phyloP scores from a whole-genome alignment of 306 rosid genomes.

The Cyamopsis tetragonoloba region DNA sequence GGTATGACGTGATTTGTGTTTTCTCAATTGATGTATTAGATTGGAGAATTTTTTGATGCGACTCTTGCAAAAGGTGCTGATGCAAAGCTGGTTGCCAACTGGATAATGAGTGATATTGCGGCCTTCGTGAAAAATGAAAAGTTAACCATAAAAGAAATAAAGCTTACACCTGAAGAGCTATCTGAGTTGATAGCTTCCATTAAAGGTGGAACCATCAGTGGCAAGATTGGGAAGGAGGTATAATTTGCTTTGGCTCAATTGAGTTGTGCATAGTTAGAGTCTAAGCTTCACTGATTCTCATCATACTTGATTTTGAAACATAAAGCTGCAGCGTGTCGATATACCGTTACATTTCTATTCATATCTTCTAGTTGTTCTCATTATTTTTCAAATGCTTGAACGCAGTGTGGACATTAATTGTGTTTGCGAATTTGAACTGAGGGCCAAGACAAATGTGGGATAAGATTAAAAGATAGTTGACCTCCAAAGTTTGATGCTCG shows the following conservation, averaged over 20 bases:
- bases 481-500: background rate
- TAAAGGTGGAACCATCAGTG: slow-evolving; percentile 73
- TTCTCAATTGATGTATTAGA: slow-evolving; percentile 47
- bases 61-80: slow-evolving; percentile 78
- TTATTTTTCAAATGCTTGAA: background rate
- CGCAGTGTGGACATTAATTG: background rate
- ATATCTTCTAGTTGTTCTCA: background rate
- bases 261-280: background rate
- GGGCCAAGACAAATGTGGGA: background rate
- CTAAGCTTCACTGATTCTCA: background rate
- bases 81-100: slow-evolving; percentile 83
- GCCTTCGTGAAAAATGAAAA: slow-evolving; percentile 89
- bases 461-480: slow-evolving; percentile 1
- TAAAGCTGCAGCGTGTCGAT: background rate
- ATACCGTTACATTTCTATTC: background rate
- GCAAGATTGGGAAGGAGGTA: slow-evolving; percentile 98
- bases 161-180: slow-evolving; percentile 74
- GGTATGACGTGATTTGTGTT: slow-evolving; percentile 18
- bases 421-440: background rate
- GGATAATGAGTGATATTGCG: slow-evolving; percentile 95
- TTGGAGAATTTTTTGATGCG: slow-evolving; percentile 78
- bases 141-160: slow-evolving; percentile 67
- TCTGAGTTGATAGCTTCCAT: slow-evolving; percentile 82
- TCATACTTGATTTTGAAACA: background rate
- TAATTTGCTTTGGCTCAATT: slow-evolving; percentile 9